These are phyloP conservation scores for Globisporangium paddicum DNA, from an alignment of 352 stramenopile species.

Conservation along the genomic window DNA sequence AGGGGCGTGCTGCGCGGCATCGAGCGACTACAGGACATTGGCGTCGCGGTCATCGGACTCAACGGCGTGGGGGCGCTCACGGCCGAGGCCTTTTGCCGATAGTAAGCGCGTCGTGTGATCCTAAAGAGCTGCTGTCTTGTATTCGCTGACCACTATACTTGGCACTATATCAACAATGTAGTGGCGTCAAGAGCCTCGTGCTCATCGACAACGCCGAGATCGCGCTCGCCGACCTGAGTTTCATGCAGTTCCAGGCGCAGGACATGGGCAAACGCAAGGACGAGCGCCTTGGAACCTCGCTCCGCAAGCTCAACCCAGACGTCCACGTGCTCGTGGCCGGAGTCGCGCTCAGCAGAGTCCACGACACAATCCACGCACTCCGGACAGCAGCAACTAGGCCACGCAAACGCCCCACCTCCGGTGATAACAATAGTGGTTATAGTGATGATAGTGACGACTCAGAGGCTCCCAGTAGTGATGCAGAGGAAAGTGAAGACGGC, in stretches of 20 bases:
- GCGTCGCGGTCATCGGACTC: constrained; percentile 37
- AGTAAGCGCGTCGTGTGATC: too few species aligned
- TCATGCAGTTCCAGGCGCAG: constrained; percentile 25
- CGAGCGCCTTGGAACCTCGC: constrained; percentile 18
- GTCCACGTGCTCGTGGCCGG: constrained; percentile 17
- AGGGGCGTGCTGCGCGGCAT: constrained; percentile 33
- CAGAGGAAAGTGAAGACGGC: not conserved
- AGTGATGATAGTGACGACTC: not conserved
- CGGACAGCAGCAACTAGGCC: not conserved
- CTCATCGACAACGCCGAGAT: constrained; percentile 27
- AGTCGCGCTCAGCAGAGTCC: constrained; percentile 9
- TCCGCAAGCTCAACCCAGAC: constrained; percentile 29
- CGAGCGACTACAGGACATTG: constrained; percentile 30
- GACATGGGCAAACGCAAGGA: constrained; percentile 29
- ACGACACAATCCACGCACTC: constrained; percentile 14
- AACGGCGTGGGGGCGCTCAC: constrained; percentile 36
- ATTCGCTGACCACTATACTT: not conserved
- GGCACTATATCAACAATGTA: constrained; percentile 11
- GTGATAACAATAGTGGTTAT: not conserved
- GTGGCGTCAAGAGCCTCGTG: constrained; percentile 34
- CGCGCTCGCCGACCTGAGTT: constrained; percentile 25
- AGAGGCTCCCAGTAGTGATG: not conserved
- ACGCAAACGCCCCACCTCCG: too few species aligned
- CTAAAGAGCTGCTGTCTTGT: too few species aligned
- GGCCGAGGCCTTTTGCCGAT: constrained; percentile 34